These are phyloP conservation scores for Aphanomyces invadans DNA, from an alignment of 352 stramenopile species.

Conservation along the genomic window DNA sequence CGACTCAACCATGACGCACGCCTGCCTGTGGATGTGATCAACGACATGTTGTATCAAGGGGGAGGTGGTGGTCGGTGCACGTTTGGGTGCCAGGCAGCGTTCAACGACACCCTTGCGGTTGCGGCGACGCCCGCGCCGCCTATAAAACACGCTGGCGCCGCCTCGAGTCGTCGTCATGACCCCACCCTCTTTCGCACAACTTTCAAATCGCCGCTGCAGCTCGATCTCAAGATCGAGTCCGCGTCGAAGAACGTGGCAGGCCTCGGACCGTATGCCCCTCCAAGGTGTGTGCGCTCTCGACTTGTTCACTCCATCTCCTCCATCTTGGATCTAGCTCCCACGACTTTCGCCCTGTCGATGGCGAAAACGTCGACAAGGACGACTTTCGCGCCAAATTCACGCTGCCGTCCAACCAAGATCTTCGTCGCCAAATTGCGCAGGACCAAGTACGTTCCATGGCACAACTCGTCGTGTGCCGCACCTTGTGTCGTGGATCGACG, in stretches of 20 bases:
- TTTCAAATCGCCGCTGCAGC: constrained; percentile 13
- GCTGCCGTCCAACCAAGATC: constrained; percentile 52
- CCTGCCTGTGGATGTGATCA: constrained; percentile 4
- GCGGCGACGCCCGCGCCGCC: neutral
- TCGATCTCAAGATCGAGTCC: constrained; percentile 23
- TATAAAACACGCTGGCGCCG: neutral
- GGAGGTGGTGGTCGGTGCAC: neutral
- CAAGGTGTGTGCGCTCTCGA: neutral
- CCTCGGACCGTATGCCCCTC: neutral
- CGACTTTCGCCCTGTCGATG: neutral
- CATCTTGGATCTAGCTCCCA: neutral
- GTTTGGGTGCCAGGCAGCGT: constrained; percentile 2
- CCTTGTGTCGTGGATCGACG: too few species aligned
- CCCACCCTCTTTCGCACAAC: neutral
- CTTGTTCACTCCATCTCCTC: neutral
- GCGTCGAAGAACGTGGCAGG: constrained; percentile 17
- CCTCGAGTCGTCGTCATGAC: neutral
- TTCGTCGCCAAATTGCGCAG: constrained; percentile 41
- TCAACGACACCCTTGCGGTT: neutral
- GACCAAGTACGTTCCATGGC: constrained; percentile 35
- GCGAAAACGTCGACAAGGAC: neutral
- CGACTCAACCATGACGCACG: neutral
- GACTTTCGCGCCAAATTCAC: constrained; percentile 69
- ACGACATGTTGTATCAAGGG: neutral
- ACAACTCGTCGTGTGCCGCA: too few species aligned